Base-by-base conservation (phyloP, 1,139 yeast genomes). In the Geotrichum restrictum region DNA sequence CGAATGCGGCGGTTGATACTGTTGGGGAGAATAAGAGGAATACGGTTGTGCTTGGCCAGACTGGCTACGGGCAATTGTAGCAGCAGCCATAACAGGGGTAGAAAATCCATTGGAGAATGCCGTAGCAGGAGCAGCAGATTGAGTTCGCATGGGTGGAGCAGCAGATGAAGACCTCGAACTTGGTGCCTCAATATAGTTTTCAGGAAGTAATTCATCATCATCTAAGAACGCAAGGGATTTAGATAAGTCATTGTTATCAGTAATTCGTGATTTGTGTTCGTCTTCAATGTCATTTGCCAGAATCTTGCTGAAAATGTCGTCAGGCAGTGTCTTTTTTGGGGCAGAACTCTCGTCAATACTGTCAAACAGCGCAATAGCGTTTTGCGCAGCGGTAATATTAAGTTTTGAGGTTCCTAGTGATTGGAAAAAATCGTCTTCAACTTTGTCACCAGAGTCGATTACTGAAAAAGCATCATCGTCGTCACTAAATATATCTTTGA, bases 151-250 rank as follows among this genome's bases (percentile, higher is more conserved):
- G 4, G 42, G 42, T 8, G 42, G 36, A 14, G 33, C 49, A 22
- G 19, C 18, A 33, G 41, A 27, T 11, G 38, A 27, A 5, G 52
- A 14, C 29, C 33, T 43, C 8, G 40, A 21, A 4, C 19, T 33
- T 21, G 53, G 29, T 42, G 52, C 38, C 33, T 56, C 21, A 50
- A 53, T 64, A 11, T 73, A 77, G 42, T 75, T 77, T 42, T 72
- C 71, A n/a, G 64, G 57, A 18, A 75, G 66, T 5, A 74, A 58
- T 37, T 75, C 78, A 53, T 79, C 83, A 47, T 73, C 68, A n/a
- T 73, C 78, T 59, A 75, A 60, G 55, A 76, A 73, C 10, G 74
- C 72, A 43, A 74, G 60, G 3, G 64, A 55, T 36, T 56, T 45
- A 3, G 60, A 51, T n/a, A 56, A 49, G 22, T 57, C 59, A 22